Evolutionary conservation across 2,329 filamentous ascomycete species (phyloP), one percentile per base, ranked within the genome.

Genomic region (Ceratocystis albifundus): DNA sequence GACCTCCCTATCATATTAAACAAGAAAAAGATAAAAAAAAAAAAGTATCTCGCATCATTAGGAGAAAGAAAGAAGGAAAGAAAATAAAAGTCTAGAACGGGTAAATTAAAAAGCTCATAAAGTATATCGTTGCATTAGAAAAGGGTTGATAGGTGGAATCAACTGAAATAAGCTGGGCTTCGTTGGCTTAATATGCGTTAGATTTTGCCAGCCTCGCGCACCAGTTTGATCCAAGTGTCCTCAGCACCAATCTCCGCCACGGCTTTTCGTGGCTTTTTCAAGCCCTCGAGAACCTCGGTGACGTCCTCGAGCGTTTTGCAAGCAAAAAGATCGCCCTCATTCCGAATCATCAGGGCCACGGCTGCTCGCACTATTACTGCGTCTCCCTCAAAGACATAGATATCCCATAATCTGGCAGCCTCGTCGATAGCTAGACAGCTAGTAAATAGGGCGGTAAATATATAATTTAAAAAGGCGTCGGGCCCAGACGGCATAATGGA

Each of bases 381-480:
- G 69, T 95, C 90, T 30, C 89, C 88, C 72, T 95, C 90, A 70
- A 95, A 90, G 2, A 89, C 84, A 70, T 89, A 90, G 0, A 93
- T 84, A 69, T 95, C 90, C 88, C 88, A 93, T 12, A 94, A 75
- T 1, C 90, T 78, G 1, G 85, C 83, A 3, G 85, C 87, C 70
- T 88, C 82, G 71, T 92, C 89, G 17, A 91, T 79, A 6, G 82
- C 81, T 3, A 90, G 76, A 48, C 82, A 78, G 17, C 76, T 75
- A 0, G 87, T 87, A 72, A 90, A 89, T 4, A 90, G 76, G 17
- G 79, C 79, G 4, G 81, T 81, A 71, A 90, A 88, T 64, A 89
- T 76, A 15, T 80, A 76, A 32, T 79, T 75, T 5, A 91, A 77
- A 70, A 85, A 88, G 20, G 75, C 69, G 63, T 84, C 76, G 0